Evolutionary conservation across 495 filamentous ascomycete species (phyloP).

Genomic region (Talaromyces trachyspermus): DNA sequence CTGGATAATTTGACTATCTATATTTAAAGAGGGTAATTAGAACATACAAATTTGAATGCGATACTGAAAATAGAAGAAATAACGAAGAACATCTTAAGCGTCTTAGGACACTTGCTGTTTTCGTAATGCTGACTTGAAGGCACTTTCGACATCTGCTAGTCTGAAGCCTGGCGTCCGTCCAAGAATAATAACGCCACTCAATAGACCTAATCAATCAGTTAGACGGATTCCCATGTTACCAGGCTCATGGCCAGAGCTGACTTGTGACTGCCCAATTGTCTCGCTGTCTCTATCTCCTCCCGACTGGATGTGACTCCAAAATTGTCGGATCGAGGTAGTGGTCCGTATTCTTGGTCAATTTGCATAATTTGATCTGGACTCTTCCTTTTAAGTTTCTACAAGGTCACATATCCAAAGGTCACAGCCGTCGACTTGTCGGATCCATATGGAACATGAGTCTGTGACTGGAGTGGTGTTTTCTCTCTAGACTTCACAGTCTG

Average conservation of each 20-base stretch:
- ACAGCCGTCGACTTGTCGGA: neutral
- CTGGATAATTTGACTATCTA: neutral
- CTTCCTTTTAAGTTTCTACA: neutral
- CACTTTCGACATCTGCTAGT: constrained; percentile 11
- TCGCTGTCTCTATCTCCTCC: neutral
- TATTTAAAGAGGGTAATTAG: neutral
- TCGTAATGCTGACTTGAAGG: constrained; percentile 7
- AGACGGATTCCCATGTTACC: constrained; percentile 8
- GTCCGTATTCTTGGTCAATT: neutral
- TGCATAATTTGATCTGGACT: neutral
- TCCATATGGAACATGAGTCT: neutral
- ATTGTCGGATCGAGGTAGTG: neutral
- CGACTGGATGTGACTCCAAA: neutral
- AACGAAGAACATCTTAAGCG: neutral
- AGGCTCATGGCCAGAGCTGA: constrained; percentile 46
- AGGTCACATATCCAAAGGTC: neutral
- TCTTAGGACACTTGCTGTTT: neutral
- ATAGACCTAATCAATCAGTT: neutral
- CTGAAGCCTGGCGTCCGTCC: constrained; percentile 14
- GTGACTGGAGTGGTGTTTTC: neutral
- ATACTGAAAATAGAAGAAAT: neutral
- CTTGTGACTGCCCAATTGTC: constrained; percentile 1
- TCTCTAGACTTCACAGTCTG: neutral
- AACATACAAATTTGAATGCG: neutral
- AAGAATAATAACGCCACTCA: constrained; percentile 9